Base-by-base conservation (phyloP, 495 filamentous ascomycete species). In the Lophiostoma macrostomum region DNA sequence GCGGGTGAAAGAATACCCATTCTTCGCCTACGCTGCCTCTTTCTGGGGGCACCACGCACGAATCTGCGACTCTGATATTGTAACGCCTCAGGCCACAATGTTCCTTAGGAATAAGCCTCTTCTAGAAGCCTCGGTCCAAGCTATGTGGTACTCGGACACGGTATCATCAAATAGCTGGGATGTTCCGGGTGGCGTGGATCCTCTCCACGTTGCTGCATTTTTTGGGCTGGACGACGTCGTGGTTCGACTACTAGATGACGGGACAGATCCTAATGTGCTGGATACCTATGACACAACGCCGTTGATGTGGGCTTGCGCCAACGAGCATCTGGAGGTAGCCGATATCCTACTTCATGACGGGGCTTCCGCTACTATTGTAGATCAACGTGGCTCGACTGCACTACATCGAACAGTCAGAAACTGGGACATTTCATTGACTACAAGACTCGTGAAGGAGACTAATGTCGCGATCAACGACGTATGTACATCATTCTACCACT, bases 101-200 rank as follows among this genome's bases (percentile, higher is more conserved):
- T 56, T 56, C 35, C 44, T 56, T 12, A 32, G 44, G 24, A 41
- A 42, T 24, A 38, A 39, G 18, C 19, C 22, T 3, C 28, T 42
- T 35, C 13, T 56, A 28, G 53, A 37, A 23, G 35, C 53, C 6
- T 48, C 53, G 11, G 44, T 56, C 1, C 53, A 56, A 29, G 44
- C 44, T 6, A 12, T 56, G 16, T 56, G 43, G 43, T 56, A 56
- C 35, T 41, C 53, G 5, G 53, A 56, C 35, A 56, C 27, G 8
- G 23, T 32, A 27, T 49, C 53, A 7, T 13, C 20, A 10, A 24
- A 56, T 24, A 56, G 53, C 28, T 56, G 53, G 53, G 53, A 56
- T 34, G 53, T 56, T 10, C 35, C 36, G 19, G 53, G 25, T 19
- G 53, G 30, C 10, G 43, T 56, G 7, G 35, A 37, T 32, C 16